phyloP scores from a whole-genome alignment of 1,284 basidiomycete genomes.

The Fereydounia khargensis region DNA sequence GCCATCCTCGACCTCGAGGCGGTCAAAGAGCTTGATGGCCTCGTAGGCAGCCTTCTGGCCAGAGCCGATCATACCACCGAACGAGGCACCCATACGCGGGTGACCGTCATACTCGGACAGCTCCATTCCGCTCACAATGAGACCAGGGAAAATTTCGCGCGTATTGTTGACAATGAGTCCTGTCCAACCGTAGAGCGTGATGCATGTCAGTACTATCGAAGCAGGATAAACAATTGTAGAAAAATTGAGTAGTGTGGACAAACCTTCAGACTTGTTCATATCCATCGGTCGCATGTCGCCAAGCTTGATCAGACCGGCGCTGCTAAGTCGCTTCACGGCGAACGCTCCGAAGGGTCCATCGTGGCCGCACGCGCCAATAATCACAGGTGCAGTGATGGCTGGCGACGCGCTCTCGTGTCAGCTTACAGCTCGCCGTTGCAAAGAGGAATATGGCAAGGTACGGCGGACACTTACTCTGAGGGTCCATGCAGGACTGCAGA shows the following conservation, averaged over 20 bases:
- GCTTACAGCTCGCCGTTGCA: neutral
- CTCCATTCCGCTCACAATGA: conserved; percentile 76
- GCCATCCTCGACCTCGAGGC: conserved; percentile 66
- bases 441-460: conserved; percentile 64
- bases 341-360: conserved; percentile 84
- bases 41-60: conserved; percentile 76
- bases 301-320: conserved; percentile 71
- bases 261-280: conserved; percentile 48
- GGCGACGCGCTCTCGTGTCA: conserved; percentile 11
- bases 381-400: conserved; percentile 62
- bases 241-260: neutral
- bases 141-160: conserved; percentile 74
- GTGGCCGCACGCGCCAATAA: conserved; percentile 66
- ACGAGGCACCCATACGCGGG: conserved; percentile 65
- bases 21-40: conserved; percentile 68
- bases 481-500: conserved; percentile 75
- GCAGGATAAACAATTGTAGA: neutral
- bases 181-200: conserved; percentile 1
- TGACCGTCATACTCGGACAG: conserved; percentile 78
- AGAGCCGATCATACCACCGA: conserved; percentile 77
- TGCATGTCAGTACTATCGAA: neutral
- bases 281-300: conserved; percentile 70
- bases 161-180: conserved; percentile 63
- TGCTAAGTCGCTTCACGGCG: conserved; percentile 76
- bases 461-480: conserved; percentile 71